A percentile compares a stretch with the other conserved stretches of the same genome.
Conservation (phyloP, 495 filamentous ascomycete genomes). For the Hypoxylon perforatum region DNA sequence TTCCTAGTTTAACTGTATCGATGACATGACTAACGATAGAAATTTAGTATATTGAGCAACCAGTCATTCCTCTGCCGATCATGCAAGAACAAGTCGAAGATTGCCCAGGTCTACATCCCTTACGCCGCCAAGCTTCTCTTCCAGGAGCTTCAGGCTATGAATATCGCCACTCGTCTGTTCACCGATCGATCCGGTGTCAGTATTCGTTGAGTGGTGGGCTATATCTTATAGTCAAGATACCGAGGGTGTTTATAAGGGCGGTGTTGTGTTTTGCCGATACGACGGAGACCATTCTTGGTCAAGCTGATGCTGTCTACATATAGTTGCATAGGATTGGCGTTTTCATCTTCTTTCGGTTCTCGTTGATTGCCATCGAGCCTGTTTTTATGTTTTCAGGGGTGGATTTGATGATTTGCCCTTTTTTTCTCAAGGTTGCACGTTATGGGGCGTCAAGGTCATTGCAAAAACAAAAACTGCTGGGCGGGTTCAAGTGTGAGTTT, state of each 20-base stretch:
- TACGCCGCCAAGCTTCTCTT: slow-evolving; percentile 99
- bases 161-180: slow-evolving; percentile 97
- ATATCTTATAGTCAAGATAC: neutral
- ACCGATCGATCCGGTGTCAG: slow-evolving; percentile 81
- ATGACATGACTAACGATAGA: slow-evolving; percentile 38
- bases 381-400: neutral
- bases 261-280: neutral
- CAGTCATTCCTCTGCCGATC: slow-evolving; percentile 94
- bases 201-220: slow-evolving; percentile 60
- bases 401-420: neutral
- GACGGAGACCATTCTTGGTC: slow-evolving; percentile 1
- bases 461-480: too few relatives aligned
- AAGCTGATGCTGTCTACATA: slow-evolving; percentile 1
- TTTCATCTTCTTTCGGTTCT: slow-evolving; percentile 18
- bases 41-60: slow-evolving; percentile 86
- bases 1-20: slow-evolving; percentile 8
- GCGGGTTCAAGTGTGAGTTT: neutral
- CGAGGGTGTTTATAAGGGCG: neutral
- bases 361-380: neutral
- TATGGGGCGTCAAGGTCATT: slow-evolving; percentile 21
- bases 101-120: slow-evolving; percentile 96
- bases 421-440: slow-evolving; percentile 20
- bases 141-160: slow-evolving; percentile 98
- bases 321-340: slow-evolving; percentile 43
- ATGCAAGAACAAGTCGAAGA: slow-evolving; percentile 98